Evolutionary conservation across 306 rosid genomes (phyloP).

Genomic region (Hippophae rhamnoides): DNA sequence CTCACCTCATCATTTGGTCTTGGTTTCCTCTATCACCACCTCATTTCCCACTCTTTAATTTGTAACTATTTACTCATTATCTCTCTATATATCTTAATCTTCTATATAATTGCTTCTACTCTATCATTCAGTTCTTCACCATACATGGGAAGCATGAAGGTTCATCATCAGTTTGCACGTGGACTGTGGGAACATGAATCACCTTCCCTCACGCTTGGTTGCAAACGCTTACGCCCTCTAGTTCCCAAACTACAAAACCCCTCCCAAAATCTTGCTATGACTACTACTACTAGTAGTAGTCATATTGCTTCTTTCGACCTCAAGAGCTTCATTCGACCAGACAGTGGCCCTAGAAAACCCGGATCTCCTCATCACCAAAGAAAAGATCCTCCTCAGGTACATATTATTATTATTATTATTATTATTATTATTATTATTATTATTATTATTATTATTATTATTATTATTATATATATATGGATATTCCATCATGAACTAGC

Average conservation of each 20-base stretch:
- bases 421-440: too few relatives aligned
- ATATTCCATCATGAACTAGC: too few relatives aligned
- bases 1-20: constrained; percentile 93
- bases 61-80: background rate
- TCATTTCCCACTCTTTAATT: constrained; percentile 22
- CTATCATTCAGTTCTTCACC: constrained; percentile 26
- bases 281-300: too few relatives aligned
- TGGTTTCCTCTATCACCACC: constrained; percentile 73
- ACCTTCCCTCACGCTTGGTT: constrained; percentile 62
- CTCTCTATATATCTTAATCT: constrained; percentile 39
- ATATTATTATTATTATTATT: too few relatives aligned
- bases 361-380: constrained; percentile 24
- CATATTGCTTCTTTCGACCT: constrained; percentile 51
- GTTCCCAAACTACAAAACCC: constrained; percentile 55
- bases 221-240: constrained; percentile 87
- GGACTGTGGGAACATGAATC: constrained; percentile 70
- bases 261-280: background rate
- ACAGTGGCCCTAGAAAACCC: constrained; percentile 44
- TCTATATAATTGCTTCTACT: constrained; percentile 37
- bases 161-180: constrained; percentile 88
- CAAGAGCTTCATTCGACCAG: constrained; percentile 74
- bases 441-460: too few relatives aligned
- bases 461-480: too few relatives aligned
- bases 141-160: constrained; percentile 76
- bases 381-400: constrained; percentile 26